Percentiles rank a stretch among this genome's conserved stretches.
Conservation (phyloP, 176 grass and related monocot species). For the Miscanthus lutarioriparius region DNA sequence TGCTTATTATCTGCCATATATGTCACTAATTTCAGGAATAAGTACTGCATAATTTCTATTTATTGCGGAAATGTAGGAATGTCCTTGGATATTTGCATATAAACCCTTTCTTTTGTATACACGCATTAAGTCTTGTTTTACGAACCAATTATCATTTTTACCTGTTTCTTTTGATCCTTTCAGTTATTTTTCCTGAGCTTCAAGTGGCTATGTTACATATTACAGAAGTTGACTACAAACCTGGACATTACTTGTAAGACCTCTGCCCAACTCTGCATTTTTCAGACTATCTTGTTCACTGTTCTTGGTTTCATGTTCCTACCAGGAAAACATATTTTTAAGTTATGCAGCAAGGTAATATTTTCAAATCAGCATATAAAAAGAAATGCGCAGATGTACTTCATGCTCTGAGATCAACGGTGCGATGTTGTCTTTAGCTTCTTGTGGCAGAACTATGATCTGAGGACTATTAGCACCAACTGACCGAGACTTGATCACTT, state of each 20-base stretch:
- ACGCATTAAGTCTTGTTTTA: neutral
- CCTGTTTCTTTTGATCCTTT: conserved; percentile 1
- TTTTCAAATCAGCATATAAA: conserved; percentile 21
- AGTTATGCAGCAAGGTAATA: neutral
- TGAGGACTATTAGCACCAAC: conserved; percentile 44
- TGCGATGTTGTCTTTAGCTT: conserved; percentile 32
- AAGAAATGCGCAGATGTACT: conserved; percentile 35
- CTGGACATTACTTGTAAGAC: conserved; percentile 73
- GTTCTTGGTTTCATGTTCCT: conserved; percentile 54
- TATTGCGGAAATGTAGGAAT: neutral
- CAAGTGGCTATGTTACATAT: conserved; percentile 12
- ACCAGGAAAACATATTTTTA: conserved; percentile 17
- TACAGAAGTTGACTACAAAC: conserved; percentile 41
- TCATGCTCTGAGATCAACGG: conserved; percentile 39
- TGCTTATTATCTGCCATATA: conserved; percentile 71
- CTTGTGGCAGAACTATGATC: conserved; percentile 33
- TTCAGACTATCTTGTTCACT: conserved; percentile 34
- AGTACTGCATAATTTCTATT: neutral
- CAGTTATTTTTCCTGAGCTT: conserved; percentile 5
- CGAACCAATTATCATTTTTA: neutral
- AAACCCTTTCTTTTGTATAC: conserved; percentile 1
- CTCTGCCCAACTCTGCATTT: conserved; percentile 38
- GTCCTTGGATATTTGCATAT: neutral
- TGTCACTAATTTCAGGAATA: conserved; percentile 12
- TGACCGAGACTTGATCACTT: conserved; percentile 33